These are phyloP conservation scores for Candida gorgasii DNA, from an alignment of 805 yeast genomes.

Conservation along the genomic window DNA sequence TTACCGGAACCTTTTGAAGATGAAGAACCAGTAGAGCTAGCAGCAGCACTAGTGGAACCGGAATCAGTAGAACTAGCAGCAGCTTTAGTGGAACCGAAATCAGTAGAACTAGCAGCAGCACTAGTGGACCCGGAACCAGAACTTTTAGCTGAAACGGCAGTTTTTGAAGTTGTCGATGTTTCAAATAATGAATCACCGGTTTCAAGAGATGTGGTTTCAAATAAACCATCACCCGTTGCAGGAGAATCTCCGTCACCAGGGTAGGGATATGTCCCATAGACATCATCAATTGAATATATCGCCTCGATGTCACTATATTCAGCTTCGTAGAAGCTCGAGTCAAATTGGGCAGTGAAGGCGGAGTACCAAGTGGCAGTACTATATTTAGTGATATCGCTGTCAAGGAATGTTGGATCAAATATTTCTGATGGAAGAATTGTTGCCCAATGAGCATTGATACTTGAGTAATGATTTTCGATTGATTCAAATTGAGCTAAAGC, in stretches of 20 bases:
- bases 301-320: background rate
- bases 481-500: background rate
- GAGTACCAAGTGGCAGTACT: conserved; percentile 1
- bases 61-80: background rate
- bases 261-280: no score
- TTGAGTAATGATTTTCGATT: background rate
- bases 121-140: no score
- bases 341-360: background rate
- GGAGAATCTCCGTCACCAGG: background rate
- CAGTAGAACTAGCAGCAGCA: no score
- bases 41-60: background rate
- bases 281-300: no score
- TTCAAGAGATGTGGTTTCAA: background rate
- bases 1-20: background rate
- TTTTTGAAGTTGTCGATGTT: no score
- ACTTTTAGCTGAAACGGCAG: no score
- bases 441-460: background rate
- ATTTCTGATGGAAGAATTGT: conserved; percentile 4
- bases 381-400: background rate
- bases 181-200: no score
- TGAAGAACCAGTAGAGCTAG: background rate
- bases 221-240: background rate
- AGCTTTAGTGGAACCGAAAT: background rate
- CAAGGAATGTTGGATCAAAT: background rate
- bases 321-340: background rate